These are phyloP conservation scores for Daldinia caldariorum DNA, from an alignment of 495 filamentous ascomycete species.

Conservation along the genomic window DNA sequence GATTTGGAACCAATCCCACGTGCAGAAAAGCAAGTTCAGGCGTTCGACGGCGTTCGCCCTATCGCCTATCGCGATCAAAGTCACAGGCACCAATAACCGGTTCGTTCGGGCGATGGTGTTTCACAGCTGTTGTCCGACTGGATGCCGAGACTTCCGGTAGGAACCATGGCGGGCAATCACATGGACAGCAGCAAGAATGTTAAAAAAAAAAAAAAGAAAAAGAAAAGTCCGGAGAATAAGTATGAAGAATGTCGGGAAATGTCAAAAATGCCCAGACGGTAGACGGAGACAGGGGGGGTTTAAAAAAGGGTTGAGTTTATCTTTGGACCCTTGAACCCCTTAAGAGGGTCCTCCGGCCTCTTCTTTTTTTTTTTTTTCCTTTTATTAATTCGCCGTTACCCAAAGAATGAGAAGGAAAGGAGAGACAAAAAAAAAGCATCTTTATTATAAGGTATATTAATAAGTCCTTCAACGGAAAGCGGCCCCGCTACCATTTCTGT, in stretches of 20 bases:
- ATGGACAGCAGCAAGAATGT: not conserved
- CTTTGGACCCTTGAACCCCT: conserved; percentile 21
- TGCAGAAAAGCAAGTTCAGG: not conserved
- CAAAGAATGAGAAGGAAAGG: not conserved
- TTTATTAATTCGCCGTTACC: not conserved
- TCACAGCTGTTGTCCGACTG: conserved; percentile 28
- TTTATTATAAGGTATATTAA: conserved; percentile 1
- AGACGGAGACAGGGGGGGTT: conserved; percentile 2
- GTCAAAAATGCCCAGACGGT: conserved; percentile 1
- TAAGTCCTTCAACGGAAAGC: conserved; percentile 22
- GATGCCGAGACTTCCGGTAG: conserved; percentile 41
- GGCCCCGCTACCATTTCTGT: conserved; percentile 6
- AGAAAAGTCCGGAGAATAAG: too few species aligned
- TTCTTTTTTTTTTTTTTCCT: conserved; percentile 17
- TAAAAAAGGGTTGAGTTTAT: not conserved
- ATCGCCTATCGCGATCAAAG: not conserved
- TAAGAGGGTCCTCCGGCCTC: conserved; percentile 3
- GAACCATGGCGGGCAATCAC: conserved; percentile 7
- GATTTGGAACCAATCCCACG: not conserved
- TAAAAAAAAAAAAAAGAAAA: not conserved
- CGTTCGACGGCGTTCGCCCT: not conserved
- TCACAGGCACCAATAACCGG: conserved; percentile 16
- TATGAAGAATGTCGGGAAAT: not conserved
- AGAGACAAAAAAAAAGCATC: not conserved
- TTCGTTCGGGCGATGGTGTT: conserved; percentile 20